Base-by-base conservation (phyloP, 495 filamentous ascomycete genomes). In the Pseudevernia furfuracea region DNA sequence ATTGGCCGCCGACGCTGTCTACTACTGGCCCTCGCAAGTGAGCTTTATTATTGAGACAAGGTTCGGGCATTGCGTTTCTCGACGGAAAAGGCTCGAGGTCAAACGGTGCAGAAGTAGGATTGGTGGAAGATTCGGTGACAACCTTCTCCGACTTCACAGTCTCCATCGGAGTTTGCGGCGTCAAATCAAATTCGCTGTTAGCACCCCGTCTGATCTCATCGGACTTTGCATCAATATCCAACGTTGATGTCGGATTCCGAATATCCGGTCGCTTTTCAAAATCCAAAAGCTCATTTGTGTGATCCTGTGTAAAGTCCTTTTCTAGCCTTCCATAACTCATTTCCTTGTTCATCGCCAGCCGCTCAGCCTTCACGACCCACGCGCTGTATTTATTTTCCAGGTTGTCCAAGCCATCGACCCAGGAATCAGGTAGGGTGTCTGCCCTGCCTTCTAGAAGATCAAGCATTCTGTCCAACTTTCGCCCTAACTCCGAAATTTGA, bases 391-490 rank as follows among this genome's bases (percentile, higher is more conserved):
- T 82, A 15, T 83, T 79, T 70, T 98, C 95, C 19, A 96, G 75
- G 0, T 74, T 72, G 71, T 97, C 95, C 69, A 97, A 83, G 10
- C 85, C 80, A 63, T 92, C 90, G 56, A 97, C 84, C 95, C 95
- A 98, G 25, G 75, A 70, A 39, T 96, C 90, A 0, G 94, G 94
- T 14, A 98, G 72, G 4, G 87, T 87, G 68, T 98, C 94, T 60
- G 87, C 79, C 34, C 85, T 81, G 8, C 90, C 91, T 71, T 96
- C 94, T 14, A 97, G 76, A 14, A 84, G 78, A 69, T 97, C 92
- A 10, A 97, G 81, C 81, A 95, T 89, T 17, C 76, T 80, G 72
- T 98, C 94, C 72, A 97, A 78, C 30, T 85, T 77, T 44, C 81
- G 81, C 1, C 91, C 95, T 2, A 90, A 80, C 23, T 82, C 80